Evolutionary conservation across 2,329 filamentous ascomycete genomes (phyloP).

Genomic region (Beauveria varroae): DNA sequence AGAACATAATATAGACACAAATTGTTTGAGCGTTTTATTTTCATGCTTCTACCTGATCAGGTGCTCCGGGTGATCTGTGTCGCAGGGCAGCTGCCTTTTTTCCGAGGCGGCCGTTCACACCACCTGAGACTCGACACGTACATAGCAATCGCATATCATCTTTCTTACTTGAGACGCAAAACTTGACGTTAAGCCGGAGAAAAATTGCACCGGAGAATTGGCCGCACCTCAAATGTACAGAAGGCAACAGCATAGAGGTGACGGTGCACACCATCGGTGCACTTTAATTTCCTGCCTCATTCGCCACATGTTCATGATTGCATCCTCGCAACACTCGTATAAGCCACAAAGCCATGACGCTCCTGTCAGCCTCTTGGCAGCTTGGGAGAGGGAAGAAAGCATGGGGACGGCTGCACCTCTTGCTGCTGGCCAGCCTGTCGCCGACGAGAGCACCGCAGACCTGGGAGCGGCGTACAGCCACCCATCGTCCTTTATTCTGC

Average conservation of each 20-base stretch:
- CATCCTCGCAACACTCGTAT: not conserved
- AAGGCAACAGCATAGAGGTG: not conserved
- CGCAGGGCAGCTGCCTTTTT: no score
- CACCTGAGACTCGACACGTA: not conserved
- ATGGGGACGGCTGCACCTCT: conserved; percentile 2
- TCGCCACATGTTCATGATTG: not conserved
- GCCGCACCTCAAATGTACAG: not conserved
- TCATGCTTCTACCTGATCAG: not conserved
- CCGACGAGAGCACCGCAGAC: not conserved
- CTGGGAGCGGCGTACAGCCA: conserved; percentile 1
- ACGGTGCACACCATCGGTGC: not conserved
- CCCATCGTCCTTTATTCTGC: not conserved
- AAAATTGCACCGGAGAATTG: not conserved
- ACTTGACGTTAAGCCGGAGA: not conserved
- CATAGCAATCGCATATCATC: not conserved
- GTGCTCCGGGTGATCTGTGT: not conserved
- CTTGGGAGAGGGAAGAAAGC: not conserved
- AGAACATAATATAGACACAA: not conserved
- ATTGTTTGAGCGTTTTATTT: no score
- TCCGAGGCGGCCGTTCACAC: not conserved
- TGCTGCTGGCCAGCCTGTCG: not conserved
- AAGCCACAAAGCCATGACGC: conserved; percentile 1
- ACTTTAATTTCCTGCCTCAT: not conserved
- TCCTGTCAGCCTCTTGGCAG: not conserved
- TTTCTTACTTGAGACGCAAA: not conserved